Base-by-base conservation (phyloP, 805 yeast species). In the Komagataella kurtzmanii region DNA sequence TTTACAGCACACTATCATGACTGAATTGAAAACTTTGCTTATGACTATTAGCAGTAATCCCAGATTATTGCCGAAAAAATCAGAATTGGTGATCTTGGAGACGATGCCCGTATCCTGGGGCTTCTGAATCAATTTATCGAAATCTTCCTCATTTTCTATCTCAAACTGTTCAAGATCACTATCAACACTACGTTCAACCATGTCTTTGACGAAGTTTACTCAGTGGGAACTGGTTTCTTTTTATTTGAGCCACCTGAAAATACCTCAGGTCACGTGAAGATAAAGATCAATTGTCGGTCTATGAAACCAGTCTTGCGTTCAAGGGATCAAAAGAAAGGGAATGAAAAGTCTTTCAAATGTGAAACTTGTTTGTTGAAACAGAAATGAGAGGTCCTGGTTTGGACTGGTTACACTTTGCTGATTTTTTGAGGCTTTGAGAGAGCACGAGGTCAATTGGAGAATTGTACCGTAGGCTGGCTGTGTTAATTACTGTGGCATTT, bases 1-100 rank as follows among this genome's bases (percentile, higher is more conserved):
- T 61, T 87, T 83, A 56, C 95, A 83, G 3, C 85, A 75, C 6
- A 83, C 75, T 5, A 83, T 75, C 96, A 88, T 88, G 24, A 82
- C 62, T 2, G 90, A 80, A 62, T 85, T 86, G 71, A 84, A 84
- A 50, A 86, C 71, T 61, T 85, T 91, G 3, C 90, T 76, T 8
- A 76, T 51, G 6, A 85, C 63, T 23, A 84, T 67, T 21, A 84
- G 69, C 6, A 76, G 60, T 21, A 85, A 64, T 0, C 96, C 96
- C 12, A 68, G 56, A 59, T 81, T 77, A 19, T 69, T 67, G 30
- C 47, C 24, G 2, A 65, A 50, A n/a, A 21, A 21, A 8, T 45
- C 47, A 7, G 17, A 45, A 24, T 10, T 45, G 47, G 47, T 45
- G 3, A 45, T 45, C 47, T 45, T 24, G 47, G 47, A 45, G 14